These are phyloP conservation scores for Boletus rubroflammeus DNA, from an alignment of 768 basidiomycete genomes.

Conservation along the genomic window DNA sequence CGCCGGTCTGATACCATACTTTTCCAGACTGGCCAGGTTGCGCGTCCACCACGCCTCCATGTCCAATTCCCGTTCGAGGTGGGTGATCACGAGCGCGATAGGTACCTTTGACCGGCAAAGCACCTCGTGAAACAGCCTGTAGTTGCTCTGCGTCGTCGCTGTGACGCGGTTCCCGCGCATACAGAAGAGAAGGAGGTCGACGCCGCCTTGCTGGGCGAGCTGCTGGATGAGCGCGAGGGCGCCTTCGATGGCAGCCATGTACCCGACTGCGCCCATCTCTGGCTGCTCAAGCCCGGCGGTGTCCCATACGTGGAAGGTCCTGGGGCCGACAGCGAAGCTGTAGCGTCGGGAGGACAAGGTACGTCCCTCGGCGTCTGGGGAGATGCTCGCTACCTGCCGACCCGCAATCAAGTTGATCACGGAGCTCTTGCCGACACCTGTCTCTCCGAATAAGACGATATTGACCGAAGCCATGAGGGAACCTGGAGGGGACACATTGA, in stretches of 20 bases:
- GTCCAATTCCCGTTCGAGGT: conserved; percentile 34
- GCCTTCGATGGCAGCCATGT: conserved; percentile 27
- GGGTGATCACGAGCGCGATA: conserved; percentile 31
- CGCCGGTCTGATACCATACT: conserved; percentile 17
- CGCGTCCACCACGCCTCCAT: conserved; percentile 35
- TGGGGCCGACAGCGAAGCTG: conserved; percentile 15
- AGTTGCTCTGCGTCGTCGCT: conserved; percentile 35
- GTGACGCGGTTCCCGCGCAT: conserved; percentile 38
- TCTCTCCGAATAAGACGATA: conserved; percentile 43
- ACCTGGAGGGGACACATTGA: neutral
- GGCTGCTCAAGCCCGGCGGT: conserved; percentile 33
- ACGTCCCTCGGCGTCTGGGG: conserved; percentile 27
- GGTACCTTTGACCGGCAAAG: conserved; percentile 34
- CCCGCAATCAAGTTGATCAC: conserved; percentile 32
- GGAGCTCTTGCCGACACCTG: conserved; percentile 33
- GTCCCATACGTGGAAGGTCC: conserved; percentile 26
- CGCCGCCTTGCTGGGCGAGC: conserved; percentile 29
- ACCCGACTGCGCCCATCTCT: conserved; percentile 15
- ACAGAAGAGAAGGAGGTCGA: conserved; percentile 40
- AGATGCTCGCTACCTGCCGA: conserved; percentile 13
- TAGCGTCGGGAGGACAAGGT: conserved; percentile 33
- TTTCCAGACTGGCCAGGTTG: conserved; percentile 21
- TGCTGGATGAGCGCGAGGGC: conserved; percentile 32
- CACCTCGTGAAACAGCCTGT: conserved; percentile 36
- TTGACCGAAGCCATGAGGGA: conserved; percentile 26